phyloP scores from a whole-genome alignment of 257 asterid species.

The Solanum sejunctum region DNA sequence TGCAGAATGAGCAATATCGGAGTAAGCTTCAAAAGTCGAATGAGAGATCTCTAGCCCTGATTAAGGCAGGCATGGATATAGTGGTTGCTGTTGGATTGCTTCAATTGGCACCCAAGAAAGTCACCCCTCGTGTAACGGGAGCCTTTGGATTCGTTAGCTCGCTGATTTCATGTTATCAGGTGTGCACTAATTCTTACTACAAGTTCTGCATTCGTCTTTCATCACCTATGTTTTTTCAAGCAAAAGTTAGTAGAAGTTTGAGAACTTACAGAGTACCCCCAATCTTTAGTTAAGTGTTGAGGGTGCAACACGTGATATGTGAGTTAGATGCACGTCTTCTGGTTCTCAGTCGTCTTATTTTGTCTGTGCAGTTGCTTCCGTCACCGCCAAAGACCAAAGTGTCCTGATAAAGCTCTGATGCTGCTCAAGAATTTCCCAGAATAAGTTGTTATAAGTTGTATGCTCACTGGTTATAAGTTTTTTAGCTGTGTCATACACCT shows the following conservation, averaged over 20 bases:
- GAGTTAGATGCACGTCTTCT: neutral
- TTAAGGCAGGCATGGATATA: slow-evolving; percentile 73
- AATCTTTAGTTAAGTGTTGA: neutral
- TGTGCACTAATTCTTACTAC: neutral
- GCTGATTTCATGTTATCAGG: slow-evolving; percentile 98
- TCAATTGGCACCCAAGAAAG: slow-evolving; percentile 85
- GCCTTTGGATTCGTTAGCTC: slow-evolving; percentile 78
- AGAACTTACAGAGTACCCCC: neutral
- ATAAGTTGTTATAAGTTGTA: neutral
- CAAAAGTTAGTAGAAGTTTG: neutral
- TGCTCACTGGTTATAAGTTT: neutral
- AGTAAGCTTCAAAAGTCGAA: slow-evolving; percentile 60
- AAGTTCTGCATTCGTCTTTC: neutral
- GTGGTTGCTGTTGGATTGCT: slow-evolving; percentile 95
- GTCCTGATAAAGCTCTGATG: neutral
- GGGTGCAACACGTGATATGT: neutral
- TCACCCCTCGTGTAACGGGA: slow-evolving; percentile 92
- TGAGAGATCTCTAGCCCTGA: slow-evolving; percentile 65
- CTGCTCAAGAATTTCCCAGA: neutral
- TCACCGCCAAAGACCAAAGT: neutral
- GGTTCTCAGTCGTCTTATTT: neutral
- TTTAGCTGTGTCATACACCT: neutral
- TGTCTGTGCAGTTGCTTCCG: slow-evolving; percentile 1
- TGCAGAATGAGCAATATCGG: slow-evolving; percentile 56
- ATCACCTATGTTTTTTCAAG: neutral